phyloP scores from a whole-genome alignment of 148 eudicot genomes.

The Oxyria digyna region DNA sequence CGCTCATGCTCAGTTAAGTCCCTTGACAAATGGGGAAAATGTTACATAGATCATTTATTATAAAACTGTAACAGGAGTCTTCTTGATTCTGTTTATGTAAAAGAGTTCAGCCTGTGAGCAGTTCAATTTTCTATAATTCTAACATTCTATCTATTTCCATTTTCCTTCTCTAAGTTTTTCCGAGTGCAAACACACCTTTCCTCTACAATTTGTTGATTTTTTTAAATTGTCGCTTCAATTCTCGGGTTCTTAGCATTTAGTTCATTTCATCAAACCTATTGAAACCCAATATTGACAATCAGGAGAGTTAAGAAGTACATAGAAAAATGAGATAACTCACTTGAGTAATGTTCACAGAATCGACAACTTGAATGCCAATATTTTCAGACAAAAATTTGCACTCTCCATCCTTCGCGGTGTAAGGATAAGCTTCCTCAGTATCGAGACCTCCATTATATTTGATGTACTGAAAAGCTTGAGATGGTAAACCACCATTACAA shows the following conservation, averaged over 20 bases:
- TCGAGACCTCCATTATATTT: conserved; percentile 94
- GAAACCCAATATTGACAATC: not conserved
- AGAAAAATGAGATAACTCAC: conserved; percentile 23
- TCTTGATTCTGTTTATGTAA: not conserved
- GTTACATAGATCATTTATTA: not conserved
- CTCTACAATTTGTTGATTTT: not conserved
- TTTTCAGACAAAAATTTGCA: conserved; percentile 68
- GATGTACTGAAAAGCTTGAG: conserved; percentile 94
- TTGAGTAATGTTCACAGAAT: conserved; percentile 81
- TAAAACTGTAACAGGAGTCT: not conserved
- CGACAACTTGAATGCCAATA: conserved; percentile 57
- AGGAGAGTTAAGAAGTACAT: not conserved
- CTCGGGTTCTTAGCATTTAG: not conserved
- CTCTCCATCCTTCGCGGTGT: conserved; percentile 53
- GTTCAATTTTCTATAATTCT: not conserved
- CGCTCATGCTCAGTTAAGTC: not conserved
- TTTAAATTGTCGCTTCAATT: not conserved
- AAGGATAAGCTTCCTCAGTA: conserved; percentile 89
- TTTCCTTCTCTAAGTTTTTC: not conserved
- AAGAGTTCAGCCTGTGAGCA: not conserved
- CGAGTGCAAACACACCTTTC: not conserved
- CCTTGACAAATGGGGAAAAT: not conserved
- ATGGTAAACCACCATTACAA: conserved; percentile 92
- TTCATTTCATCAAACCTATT: not conserved
- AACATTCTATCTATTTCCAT: not conserved